phyloP scores from a whole-genome alignment of 805 yeast genomes.

The Candida hungchunana region DNA sequence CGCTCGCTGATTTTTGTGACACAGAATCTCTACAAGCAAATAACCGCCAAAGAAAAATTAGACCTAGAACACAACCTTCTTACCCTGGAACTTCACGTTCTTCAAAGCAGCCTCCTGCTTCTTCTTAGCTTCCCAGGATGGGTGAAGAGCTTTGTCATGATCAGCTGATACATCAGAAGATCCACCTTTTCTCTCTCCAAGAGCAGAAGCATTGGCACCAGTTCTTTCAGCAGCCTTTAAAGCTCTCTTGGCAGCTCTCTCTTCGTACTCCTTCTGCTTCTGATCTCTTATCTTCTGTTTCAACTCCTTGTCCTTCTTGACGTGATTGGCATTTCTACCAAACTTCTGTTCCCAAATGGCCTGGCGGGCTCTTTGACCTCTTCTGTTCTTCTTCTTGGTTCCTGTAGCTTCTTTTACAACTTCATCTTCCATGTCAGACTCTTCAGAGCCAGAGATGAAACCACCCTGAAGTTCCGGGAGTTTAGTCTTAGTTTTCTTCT shows the following conservation, averaged over 20 bases:
- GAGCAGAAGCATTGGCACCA: conserved; percentile 37
- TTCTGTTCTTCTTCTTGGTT: conserved; percentile 70
- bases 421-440: conserved; percentile 60
- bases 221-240: conserved; percentile 34
- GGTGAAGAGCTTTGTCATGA: conserved; percentile 51
- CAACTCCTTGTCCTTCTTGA: conserved; percentile 59
- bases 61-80: conserved; percentile 61
- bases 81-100: conserved; percentile 73
- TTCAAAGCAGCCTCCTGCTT: conserved; percentile 61
- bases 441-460: conserved; percentile 75
- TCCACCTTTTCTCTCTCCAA: conserved; percentile 31
- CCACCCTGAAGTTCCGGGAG: conserved; percentile 78
- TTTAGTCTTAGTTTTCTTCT: conserved; percentile 32
- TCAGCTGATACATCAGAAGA: conserved; percentile 13
- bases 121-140: conserved; percentile 97
- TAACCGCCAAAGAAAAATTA: not conserved
- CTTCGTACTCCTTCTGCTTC: conserved; percentile 64
- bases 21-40: too few species aligned
- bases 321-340: conserved; percentile 81
- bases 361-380: conserved; percentile 97
- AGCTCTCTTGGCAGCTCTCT: conserved; percentile 64
- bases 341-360: conserved; percentile 93
- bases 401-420: conserved; percentile 50
- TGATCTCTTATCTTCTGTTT: conserved; percentile 51
- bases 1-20: too few species aligned